Evolutionary conservation across 495 filamentous ascomycete species (phyloP).

Genomic region (Lophium mytilinum): DNA sequence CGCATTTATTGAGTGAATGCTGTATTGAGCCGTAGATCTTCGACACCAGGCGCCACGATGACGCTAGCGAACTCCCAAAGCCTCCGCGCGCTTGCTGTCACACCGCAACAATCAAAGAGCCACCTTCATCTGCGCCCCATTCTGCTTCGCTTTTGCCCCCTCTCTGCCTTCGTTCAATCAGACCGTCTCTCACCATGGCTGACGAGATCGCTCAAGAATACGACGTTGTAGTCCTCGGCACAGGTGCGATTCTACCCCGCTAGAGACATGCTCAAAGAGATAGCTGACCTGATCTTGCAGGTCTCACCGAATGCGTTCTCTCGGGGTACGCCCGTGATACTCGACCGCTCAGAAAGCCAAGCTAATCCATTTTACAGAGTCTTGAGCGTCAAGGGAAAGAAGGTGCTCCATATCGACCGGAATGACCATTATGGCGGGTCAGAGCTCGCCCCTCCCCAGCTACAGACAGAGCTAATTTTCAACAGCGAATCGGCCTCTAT

Average conservation of each 20-base stretch:
- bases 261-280: conserved; percentile 13
- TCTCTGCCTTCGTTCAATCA: not conserved
- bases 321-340: conserved; percentile 60
- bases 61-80: not conserved
- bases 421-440: conserved; percentile 99
- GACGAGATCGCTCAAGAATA: conserved; percentile 93
- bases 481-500: conserved; percentile 85
- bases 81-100: not conserved
- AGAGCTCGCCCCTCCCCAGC: conserved; percentile 23
- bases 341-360: not conserved
- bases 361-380: conserved; percentile 48
- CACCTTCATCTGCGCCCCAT: not conserved
- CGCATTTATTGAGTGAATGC: too few species aligned
- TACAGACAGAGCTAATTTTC: conserved; percentile 24
- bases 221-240: conserved; percentile 97
- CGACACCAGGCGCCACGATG: not conserved
- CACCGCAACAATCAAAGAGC: conserved; percentile 1
- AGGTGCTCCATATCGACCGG: conserved; percentile 97
- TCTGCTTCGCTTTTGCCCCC: not conserved
- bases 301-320: conserved; percentile 96
- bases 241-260: conserved; percentile 56
- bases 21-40: not conserved
- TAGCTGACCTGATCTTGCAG: conserved; percentile 40
- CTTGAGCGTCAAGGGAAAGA: conserved; percentile 96
- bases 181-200: conserved; percentile 49